phyloP scores from a whole-genome alignment of 768 basidiomycete genomes.

The Imleria badia region DNA sequence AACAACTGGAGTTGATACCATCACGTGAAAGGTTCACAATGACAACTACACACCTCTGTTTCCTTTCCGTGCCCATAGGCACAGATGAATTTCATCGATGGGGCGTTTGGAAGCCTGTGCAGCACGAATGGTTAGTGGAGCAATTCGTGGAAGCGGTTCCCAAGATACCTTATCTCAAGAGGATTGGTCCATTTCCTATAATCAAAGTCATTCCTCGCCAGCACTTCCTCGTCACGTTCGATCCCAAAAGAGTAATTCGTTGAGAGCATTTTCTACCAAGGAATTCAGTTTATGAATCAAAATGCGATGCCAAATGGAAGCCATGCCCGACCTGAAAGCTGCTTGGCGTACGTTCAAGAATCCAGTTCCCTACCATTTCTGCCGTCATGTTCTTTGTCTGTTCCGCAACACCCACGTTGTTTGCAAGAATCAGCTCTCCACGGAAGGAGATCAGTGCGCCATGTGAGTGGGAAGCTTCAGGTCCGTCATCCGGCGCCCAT shows the following conservation, averaged over 20 bases:
- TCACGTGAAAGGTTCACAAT: neutral
- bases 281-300: neutral
- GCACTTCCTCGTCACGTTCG: constrained; percentile 65
- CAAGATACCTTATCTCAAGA: constrained; percentile 64
- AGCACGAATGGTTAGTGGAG: neutral
- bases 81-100: constrained; percentile 89
- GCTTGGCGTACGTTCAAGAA: constrained; percentile 75
- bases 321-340: constrained; percentile 67
- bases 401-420: constrained; percentile 11
- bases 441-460: constrained; percentile 86
- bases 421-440: constrained; percentile 15
- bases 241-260: constrained; percentile 89
- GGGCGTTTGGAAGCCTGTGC: constrained; percentile 78
- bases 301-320: neutral
- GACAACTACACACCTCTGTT: constrained; percentile 64
- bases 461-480: constrained; percentile 56
- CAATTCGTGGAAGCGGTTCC: neutral
- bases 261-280: constrained; percentile 63
- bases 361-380: constrained; percentile 71
- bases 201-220: constrained; percentile 69
- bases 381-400: constrained; percentile 69
- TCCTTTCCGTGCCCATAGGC: constrained; percentile 96
- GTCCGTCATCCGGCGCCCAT: constrained; percentile 78
- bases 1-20: neutral
- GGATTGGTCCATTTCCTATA: constrained; percentile 92